Base-by-base conservation (phyloP, 371 early-diverging fungal genomes). In the Rhizopus delemar region DNA sequence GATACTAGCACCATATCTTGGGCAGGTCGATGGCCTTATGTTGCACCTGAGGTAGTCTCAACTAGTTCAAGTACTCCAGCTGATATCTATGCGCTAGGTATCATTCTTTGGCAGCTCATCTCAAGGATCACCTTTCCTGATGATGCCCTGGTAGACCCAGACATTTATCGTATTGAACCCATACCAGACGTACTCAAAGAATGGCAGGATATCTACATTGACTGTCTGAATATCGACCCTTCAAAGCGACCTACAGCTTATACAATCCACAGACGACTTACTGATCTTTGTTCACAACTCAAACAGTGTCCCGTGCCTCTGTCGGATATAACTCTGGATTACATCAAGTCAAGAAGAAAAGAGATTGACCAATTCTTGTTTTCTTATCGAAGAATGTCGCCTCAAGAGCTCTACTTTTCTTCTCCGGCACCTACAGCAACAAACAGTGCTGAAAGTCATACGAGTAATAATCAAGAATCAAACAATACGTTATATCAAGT, bases 91-190 rank as follows among this genome's bases (percentile, higher is more conserved):
- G 73, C 75, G 7, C 56, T 78, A 7, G 78, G 78, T 12, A 73
- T 78, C 45, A 71, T 78, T 12, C 39, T 78, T 3, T 78, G 78
- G 78, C 78, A 78, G 60, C 59, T 78, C 9, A 58, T 78, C n/a
- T 73, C 78, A 0, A 69, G 78, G 7, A 65, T 78, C 16, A 78
- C 73, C 6, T 78, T 78, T 29, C 78, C 78, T 0, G 73, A 69
- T 5, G 65, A 74, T 41, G 70, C 68, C 8, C 43, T 73, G 22
- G 65, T 78, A 11, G 78, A 78, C 51, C 75, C 71, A 5, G 45
- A 39, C 11, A 58, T 75, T 4, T 75, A 68, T 59, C 75, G 78
- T 13, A 71, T 78, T 31, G 78, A 75, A 32, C 73, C 73, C 9
- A 71, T 78, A 9, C 78, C 78, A 5, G 68, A 69, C 32, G 64